Evolutionary conservation across 2,329 filamentous ascomycete genomes (phyloP).

Genomic region (Microascus cirrosus): DNA sequence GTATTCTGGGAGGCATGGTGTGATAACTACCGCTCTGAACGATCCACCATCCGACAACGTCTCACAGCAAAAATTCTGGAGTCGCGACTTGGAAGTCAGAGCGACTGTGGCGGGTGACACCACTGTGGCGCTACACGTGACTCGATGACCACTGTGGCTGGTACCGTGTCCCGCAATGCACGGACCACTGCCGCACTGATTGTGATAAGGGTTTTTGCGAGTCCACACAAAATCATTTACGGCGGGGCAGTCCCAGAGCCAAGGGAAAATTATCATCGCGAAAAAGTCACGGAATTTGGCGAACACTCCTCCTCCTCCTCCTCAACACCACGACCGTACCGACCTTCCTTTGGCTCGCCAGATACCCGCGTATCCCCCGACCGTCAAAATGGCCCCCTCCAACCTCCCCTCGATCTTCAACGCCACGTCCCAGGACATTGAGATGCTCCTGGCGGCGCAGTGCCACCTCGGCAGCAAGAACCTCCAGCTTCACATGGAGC

Average conservation of each 20-base stretch:
- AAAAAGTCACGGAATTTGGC: neutral
- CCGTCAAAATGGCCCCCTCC: slow-evolving; percentile 77
- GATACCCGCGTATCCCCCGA: neutral
- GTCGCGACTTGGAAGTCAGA: neutral
- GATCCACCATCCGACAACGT: neutral
- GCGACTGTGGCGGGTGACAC: neutral
- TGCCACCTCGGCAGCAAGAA: slow-evolving; percentile 98
- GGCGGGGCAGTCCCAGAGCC: neutral
- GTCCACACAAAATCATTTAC: slow-evolving; percentile 5
- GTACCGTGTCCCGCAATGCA: neutral
- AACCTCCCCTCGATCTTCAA: slow-evolving; percentile 95
- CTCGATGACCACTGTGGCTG: neutral
- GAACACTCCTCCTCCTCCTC: neutral
- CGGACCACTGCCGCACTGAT: neutral
- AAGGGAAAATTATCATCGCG: neutral
- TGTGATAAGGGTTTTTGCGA: slow-evolving; percentile 5
- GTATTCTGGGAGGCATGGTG: slow-evolving; percentile 59
- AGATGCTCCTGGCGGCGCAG: slow-evolving; percentile 97
- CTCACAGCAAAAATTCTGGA: slow-evolving; percentile 8
- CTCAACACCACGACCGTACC: neutral
- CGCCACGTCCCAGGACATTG: slow-evolving; percentile 95
- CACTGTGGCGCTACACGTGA: neutral
- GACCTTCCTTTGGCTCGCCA: neutral
- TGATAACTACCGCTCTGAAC: neutral
- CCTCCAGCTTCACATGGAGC: slow-evolving; percentile 98